phyloP scores from a whole-genome alignment of 1,284 basidiomycete species.

The Tylopilus sp. region DNA sequence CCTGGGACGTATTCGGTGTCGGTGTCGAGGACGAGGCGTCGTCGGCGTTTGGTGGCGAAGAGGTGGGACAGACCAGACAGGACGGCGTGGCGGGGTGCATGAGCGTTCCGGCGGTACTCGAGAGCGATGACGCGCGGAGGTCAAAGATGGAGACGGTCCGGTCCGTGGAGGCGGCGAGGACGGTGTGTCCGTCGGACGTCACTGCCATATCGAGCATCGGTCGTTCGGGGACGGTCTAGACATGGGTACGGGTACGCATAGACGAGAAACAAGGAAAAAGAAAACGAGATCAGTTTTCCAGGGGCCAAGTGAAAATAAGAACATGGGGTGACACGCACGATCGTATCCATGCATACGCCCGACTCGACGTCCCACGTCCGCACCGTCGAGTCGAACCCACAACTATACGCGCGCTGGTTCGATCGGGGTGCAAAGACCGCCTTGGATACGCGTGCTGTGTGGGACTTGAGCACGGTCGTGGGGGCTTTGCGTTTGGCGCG shows the following conservation, averaged over 20 bases:
- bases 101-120: conserved; percentile 53
- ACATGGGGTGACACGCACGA: conserved; percentile 31
- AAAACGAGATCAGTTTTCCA: background rate
- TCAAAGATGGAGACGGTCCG: conserved; percentile 68
- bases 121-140: conserved; percentile 47
- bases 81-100: conserved; percentile 75
- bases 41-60: conserved; percentile 15
- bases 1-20: conserved; percentile 39
- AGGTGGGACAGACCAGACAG: conserved; percentile 54
- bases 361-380: conserved; percentile 71
- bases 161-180: conserved; percentile 66
- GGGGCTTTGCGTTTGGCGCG: conserved; percentile 61
- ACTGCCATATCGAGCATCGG: conserved; percentile 64
- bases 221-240: conserved; percentile 64
- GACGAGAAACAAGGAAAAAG: too few relatives aligned
- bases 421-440: conserved; percentile 47
- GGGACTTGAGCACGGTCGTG: conserved; percentile 65
- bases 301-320: background rate
- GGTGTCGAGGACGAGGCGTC: background rate
- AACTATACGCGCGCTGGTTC: conserved; percentile 55
- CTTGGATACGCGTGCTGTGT: conserved; percentile 70
- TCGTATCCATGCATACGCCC: conserved; percentile 64
- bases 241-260: too few relatives aligned
- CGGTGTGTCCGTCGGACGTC: conserved; percentile 41
- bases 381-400: conserved; percentile 76